Evolutionary conservation across 1,284 basidiomycete species (phyloP).

Genomic region (Sanghuangporus baumii): DNA sequence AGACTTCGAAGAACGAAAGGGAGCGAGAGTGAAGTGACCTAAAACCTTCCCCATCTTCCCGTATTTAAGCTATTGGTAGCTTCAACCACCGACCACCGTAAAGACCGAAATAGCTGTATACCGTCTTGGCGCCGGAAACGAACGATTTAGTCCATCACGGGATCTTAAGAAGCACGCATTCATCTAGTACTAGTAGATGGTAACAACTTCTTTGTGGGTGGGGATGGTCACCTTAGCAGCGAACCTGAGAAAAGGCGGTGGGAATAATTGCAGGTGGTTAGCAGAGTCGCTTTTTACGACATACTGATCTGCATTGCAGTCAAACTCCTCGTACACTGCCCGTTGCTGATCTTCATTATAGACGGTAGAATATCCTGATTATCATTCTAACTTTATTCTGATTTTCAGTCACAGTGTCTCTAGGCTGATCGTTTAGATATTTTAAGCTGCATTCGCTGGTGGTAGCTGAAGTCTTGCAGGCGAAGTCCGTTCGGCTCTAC

Average conservation of each 20-base stretch:
- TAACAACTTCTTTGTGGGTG: background rate
- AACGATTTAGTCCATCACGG: slow-evolving; percentile 1
- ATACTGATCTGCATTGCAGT: background rate
- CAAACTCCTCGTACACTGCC: background rate
- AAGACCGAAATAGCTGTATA: background rate
- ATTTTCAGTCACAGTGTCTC: no score
- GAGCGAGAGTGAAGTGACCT: slow-evolving; percentile 9
- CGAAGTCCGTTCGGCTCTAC: background rate
- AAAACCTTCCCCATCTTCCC: background rate
- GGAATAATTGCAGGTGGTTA: background rate
- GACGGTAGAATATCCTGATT: background rate
- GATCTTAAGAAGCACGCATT: background rate
- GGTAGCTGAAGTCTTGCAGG: background rate
- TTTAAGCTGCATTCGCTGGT: background rate
- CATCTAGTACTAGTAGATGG: no score
- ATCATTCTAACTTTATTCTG: no score
- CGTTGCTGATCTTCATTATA: background rate
- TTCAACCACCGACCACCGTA: background rate
- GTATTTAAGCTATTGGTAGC: slow-evolving; percentile 6
- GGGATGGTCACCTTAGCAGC: slow-evolving; percentile 4
- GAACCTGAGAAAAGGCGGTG: background rate
- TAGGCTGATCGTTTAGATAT: background rate
- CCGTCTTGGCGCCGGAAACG: background rate
- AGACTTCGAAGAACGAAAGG: slow-evolving; percentile 15
- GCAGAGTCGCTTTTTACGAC: background rate